These are phyloP conservation scores for Ceratobasidium papillatum DNA, from an alignment of 1,284 basidiomycete genomes.

Conservation along the genomic window DNA sequence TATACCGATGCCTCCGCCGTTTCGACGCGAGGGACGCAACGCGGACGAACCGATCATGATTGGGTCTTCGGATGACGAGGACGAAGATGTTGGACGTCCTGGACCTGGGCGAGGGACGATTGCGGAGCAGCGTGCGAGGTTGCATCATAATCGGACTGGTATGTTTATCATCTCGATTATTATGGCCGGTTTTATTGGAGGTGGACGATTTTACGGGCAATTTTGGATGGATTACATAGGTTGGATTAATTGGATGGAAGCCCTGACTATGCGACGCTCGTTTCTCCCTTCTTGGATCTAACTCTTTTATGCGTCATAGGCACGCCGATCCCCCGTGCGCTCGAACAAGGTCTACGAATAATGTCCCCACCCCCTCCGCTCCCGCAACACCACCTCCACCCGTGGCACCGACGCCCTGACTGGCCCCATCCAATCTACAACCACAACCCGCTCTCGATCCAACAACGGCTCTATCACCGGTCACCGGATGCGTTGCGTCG, in stretches of 20 bases:
- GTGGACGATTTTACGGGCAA: not conserved
- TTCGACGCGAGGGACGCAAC: not conserved
- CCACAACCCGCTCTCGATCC: not conserved
- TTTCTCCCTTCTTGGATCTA: constrained; percentile 1
- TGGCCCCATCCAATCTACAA: not conserved
- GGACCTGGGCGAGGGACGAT: not conserved
- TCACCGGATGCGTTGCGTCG: not conserved
- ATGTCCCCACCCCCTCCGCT: constrained; percentile 8
- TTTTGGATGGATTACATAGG: not conserved
- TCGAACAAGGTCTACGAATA: constrained; percentile 3
- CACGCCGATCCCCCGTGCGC: constrained; percentile 26
- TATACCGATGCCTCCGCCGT: not conserved
- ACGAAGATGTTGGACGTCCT: not conserved
- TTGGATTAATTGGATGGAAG: not conserved
- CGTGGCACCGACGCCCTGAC: not conserved
- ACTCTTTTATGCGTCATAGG: not conserved
- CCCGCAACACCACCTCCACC: not conserved
- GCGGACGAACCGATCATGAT: constrained; percentile 28
- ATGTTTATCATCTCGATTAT: not conserved
- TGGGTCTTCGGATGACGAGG: constrained; percentile 24
- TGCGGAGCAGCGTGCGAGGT: not conserved
- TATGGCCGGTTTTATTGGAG: not conserved
- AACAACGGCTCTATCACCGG: not conserved
- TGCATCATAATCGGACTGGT: constrained; percentile 3
- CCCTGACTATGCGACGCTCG: not conserved